Evolutionary conservation across 2,329 filamentous ascomycete species (phyloP), one percentile per base, ranked within the genome.

Genomic region (Talaromyces sp.): DNA sequence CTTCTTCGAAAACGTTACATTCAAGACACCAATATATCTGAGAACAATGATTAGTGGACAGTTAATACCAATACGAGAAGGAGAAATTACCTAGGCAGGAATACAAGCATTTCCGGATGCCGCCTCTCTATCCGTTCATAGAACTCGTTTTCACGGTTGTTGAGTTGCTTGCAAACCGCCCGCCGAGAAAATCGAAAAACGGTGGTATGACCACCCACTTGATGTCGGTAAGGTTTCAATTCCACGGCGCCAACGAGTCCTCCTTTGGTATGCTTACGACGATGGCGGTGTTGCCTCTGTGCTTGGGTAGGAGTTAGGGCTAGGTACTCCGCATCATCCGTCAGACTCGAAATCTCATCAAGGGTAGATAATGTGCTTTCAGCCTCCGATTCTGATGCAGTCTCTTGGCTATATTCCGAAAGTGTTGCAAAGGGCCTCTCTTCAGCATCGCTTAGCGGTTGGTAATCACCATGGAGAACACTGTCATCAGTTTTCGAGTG

Each of bases 121-220:
- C 91, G 87, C 71, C 86, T 87, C 80, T 99, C 95, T 70, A 98
- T 91, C 61, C 89, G 95, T 77, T 99, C 95, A 76, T 99, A 99
- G 74, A 99, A 99, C 77, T 96, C 92, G 76, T 99, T 99, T 74
- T 99, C 95, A 71, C 93, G 86, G 75, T 96, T 99, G 76, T 96
- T 99, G 72, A 99, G 84, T 78, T 97, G 92, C 78, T 99, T 99
- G 82, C 95, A 99, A 11, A 99, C 93, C 62, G 95, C 95, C 70
- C 93, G 86, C 68, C 92, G 88, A 18, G 95, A 98, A 73, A 99
- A 98, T 46, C 93, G 89, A 84, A 96, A 99, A 39, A 99, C 85
- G 0, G 93, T 97, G 6, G 92, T 97, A 75, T 99, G 95, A 0
- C 95, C 95, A 63, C 95, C 95, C 61, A 99, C 95, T 77, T 99